Percentiles rank a stretch among this genome's conserved stretches.
Evolutionary conservation across 805 yeast species (phyloP).

Genomic region (Cyberlindnera xylosilytica): DNA sequence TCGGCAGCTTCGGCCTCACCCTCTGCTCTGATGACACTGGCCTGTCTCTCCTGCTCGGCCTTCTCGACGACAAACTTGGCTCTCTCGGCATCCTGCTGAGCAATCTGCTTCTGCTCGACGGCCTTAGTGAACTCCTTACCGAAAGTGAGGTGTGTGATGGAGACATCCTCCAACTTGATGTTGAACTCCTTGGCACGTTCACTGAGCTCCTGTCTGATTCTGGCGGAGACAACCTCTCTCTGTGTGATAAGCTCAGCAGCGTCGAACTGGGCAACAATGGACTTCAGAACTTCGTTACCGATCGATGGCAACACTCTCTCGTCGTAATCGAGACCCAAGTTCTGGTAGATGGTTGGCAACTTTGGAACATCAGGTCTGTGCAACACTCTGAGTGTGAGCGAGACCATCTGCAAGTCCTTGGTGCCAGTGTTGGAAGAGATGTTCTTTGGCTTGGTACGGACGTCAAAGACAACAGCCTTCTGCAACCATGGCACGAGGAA

Average conservation of each 20-base stretch:
- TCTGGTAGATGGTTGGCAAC: slow-evolving; percentile 86
- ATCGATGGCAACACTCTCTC: slow-evolving; percentile 91
- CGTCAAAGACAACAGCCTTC: slow-evolving; percentile 85
- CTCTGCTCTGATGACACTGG: slow-evolving; percentile 93
- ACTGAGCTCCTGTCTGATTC: slow-evolving; percentile 82
- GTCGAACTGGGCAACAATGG: slow-evolving; percentile 90
- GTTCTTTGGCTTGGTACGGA: slow-evolving; percentile 91
- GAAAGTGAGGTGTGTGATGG: slow-evolving; percentile 96
- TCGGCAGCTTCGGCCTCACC: slow-evolving; percentile 99
- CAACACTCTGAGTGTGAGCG: slow-evolving; percentile 86
- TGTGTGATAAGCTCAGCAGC: slow-evolving; percentile 97
- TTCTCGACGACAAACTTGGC: slow-evolving; percentile 90
- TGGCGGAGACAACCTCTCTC: slow-evolving; percentile 89
- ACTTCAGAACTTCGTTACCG: slow-evolving; percentile 86
- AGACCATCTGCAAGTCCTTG: slow-evolving; percentile 94
- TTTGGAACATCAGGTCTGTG: slow-evolving; percentile 88
- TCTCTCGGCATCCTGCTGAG: slow-evolving; percentile 98
- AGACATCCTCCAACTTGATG: slow-evolving; percentile 91
- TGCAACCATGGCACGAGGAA: slow-evolving; percentile 96
- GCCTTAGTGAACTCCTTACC: slow-evolving; percentile 97
- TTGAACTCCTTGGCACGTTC: slow-evolving; percentile 84
- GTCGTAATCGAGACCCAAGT: slow-evolving; percentile 90
- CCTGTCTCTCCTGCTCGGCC: slow-evolving; percentile 97
- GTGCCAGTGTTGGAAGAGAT: slow-evolving; percentile 95
- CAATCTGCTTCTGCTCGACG: slow-evolving; percentile 97